Evolutionary conservation across 352 stramenopile genomes (phyloP), one percentile per base, ranked within the genome.

Genomic region (Globisporangium perplexum): DNA sequence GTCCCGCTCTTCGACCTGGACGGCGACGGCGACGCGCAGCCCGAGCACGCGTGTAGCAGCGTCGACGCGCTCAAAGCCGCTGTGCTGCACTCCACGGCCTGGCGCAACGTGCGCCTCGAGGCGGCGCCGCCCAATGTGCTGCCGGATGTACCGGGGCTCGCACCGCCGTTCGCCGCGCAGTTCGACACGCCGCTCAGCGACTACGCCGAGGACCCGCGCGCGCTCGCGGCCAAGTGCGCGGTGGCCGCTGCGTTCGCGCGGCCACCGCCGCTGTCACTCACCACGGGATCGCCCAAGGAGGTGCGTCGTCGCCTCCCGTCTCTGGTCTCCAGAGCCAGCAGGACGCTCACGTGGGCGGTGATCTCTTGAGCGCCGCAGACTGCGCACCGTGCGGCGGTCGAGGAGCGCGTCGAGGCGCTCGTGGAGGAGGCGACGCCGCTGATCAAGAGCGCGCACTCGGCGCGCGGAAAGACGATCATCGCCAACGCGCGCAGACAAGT

Each of bases 11-110:
- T 66, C 15, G 42, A 64, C 11, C 43, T 83, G 26, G 55, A 68
- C 17, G 62, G 47, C 36, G 49, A 59, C 38, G 28, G 64, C 47
- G 60, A 30, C 26, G 26, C 22, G 49, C 31, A 26, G 15, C 50
- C 35, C 7, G 66, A 63, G 14, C 59, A 58, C 10, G 60, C 56
- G 15, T 74, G 81, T 43, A 55, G 50, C 3, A 56, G 71, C 41
- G 57, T 66, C 20, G 72, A 86, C 50, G 70, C 66, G 3, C 65
- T 86, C 22, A 61, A 78, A 11, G 62, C 71, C 46, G 62, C 62
- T 10, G 56, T 73, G 24, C 50, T 82, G 42, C 80, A 88, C 55
- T 83, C 80, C 20, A 90, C 80, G 0, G 69, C 75, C 17, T 90
- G 80, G 80, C 72, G 80, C 22, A 69, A 72, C 51, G 31, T 83